phyloP scores from a whole-genome alignment of 2,329 filamentous ascomycete species.

The Aureobasidium namibiae region DNA sequence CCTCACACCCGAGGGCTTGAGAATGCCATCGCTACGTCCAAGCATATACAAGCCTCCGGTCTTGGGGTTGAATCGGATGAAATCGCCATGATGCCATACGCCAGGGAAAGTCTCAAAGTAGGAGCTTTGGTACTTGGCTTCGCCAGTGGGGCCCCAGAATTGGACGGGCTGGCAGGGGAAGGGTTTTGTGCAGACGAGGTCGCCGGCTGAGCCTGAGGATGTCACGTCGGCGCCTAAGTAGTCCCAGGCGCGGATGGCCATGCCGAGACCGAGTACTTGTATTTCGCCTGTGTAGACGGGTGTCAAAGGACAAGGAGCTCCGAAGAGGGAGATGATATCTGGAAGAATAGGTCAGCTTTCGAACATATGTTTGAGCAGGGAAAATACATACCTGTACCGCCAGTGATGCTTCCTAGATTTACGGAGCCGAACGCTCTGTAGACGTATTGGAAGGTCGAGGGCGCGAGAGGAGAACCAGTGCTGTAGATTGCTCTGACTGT shows the following conservation, averaged over 20 bases:
- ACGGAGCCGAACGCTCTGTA: slow-evolving; percentile 75
- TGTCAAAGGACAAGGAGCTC: slow-evolving; percentile 58
- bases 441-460: slow-evolving; percentile 85
- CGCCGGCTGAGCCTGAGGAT: slow-evolving; percentile 62
- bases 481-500: slow-evolving; percentile 81
- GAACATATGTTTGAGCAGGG: neutral
- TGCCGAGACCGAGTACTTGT: slow-evolving; percentile 41
- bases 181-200: slow-evolving; percentile 75
- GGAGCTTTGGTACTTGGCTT: slow-evolving; percentile 67
- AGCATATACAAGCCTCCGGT: slow-evolving; percentile 84
- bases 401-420: slow-evolving; percentile 87
- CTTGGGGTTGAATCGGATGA: slow-evolving; percentile 61
- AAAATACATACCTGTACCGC: slow-evolving; percentile 53
- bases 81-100: slow-evolving; percentile 93
- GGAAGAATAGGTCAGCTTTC: slow-evolving; percentile 37
- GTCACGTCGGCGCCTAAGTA: slow-evolving; percentile 51
- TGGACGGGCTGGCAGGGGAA: slow-evolving; percentile 88
- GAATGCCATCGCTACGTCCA: slow-evolving; percentile 80
- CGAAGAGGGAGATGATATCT: slow-evolving; percentile 93
- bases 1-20: slow-evolving; percentile 85
- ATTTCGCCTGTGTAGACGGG: slow-evolving; percentile 45
- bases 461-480: slow-evolving; percentile 83
- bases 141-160: slow-evolving; percentile 70
- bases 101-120: slow-evolving; percentile 80
- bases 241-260: slow-evolving; percentile 43